Evolutionary conservation across 1,284 basidiomycete species (phyloP).

Genomic region (Sporisorium reilianum): DNA sequence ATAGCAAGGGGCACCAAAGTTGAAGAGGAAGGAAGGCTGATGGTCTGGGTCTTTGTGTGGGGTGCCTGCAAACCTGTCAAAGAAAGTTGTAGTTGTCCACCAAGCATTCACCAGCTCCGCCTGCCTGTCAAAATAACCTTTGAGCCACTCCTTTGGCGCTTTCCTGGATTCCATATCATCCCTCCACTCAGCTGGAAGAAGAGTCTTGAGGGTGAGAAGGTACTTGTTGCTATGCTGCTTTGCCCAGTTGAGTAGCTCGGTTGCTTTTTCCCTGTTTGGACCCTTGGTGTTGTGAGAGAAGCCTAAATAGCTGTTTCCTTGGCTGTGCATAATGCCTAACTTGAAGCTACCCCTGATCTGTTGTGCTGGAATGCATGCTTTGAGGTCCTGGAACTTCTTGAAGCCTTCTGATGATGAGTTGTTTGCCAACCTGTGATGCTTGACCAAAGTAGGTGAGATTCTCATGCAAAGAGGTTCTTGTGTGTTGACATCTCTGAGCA

Average conservation of each 20-base stretch:
- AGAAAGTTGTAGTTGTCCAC: conserved; percentile 8
- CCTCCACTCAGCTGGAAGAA: background rate
- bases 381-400: background rate
- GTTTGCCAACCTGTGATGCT: too few species aligned
- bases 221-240: background rate
- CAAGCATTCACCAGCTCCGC: background rate
- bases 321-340: background rate
- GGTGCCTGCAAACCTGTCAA: conserved; percentile 1
- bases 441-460: too few species aligned
- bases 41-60: background rate
- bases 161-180: background rate
- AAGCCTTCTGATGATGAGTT: too few species aligned
- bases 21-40: conserved; percentile 13
- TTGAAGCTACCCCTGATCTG: background rate
- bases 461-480: too few species aligned
- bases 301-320: background rate
- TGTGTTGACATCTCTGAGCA: too few species aligned
- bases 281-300: background rate
- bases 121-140: background rate
- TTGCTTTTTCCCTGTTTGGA: background rate
- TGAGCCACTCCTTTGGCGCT: background rate
- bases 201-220: background rate
- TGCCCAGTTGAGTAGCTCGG: background rate
- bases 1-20: conserved; percentile 7
- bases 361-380: background rate